A percentile compares a stretch with the other conserved stretches of the same genome.
Evolutionary conservation across 768 basidiomycete species (phyloP).

Genomic region (Arthromyces matolae): DNA sequence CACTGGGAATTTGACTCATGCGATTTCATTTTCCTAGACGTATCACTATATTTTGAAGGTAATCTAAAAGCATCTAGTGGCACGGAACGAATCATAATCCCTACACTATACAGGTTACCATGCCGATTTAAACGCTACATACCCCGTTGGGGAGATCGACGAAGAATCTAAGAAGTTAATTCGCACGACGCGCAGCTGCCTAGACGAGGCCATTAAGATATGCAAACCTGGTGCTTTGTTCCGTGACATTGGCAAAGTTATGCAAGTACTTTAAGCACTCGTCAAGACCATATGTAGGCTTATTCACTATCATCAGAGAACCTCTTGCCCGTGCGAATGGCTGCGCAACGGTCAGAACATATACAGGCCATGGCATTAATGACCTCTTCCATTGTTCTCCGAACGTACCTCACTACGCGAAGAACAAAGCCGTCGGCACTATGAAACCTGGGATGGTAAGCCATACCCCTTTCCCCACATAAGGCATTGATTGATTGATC

Average conservation of each 20-base stretch:
- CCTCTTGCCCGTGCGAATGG: constrained; percentile 78
- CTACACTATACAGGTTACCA: constrained; percentile 94
- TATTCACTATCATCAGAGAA: constrained; percentile 48
- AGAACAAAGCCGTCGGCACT: constrained; percentile 87
- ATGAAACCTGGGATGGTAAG: constrained; percentile 94
- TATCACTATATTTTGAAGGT: constrained; percentile 80
- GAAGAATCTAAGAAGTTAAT: constrained; percentile 83
- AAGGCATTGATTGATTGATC: constrained; percentile 1
- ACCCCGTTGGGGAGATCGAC: constrained; percentile 84
- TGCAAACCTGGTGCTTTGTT: constrained; percentile 94
- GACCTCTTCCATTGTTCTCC: constrained; percentile 81
- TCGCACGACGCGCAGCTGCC: constrained; percentile 71
- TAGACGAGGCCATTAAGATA: constrained; percentile 86
- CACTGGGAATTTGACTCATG: not conserved
- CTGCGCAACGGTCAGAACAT: constrained; percentile 88
- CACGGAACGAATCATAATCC: no score
- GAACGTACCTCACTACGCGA: constrained; percentile 92
- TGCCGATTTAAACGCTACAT: constrained; percentile 89
- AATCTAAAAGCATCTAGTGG: constrained; percentile 11
- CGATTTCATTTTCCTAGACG: constrained; percentile 43
- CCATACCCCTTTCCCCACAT: constrained; percentile 2
- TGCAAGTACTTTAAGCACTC: constrained; percentile 48
- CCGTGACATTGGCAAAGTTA: constrained; percentile 82
- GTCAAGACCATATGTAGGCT: not conserved
- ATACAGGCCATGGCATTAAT: constrained; percentile 90